Percentiles rank a stretch among this genome's conserved stretches.
phyloP scores from a whole-genome alignment of 2,329 filamentous ascomycete genomes.

The Aspergillus hiratsukae region DNA sequence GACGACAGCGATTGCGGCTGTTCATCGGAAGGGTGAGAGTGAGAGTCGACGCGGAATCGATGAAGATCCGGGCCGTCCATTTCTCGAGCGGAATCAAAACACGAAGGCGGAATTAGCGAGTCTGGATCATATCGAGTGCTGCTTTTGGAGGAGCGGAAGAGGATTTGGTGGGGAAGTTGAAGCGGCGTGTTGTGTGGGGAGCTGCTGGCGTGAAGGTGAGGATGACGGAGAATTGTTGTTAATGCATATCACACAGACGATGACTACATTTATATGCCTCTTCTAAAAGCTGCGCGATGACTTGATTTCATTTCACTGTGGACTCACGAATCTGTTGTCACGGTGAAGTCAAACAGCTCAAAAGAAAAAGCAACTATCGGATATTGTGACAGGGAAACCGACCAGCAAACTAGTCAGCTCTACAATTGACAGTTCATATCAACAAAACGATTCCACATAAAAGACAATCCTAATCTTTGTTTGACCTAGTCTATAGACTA shows the following conservation, averaged over 20 bases:
- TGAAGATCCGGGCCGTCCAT: constrained; percentile 26
- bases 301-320: background rate
- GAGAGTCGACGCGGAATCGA: constrained; percentile 15
- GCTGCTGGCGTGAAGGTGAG: background rate
- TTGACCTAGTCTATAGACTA: background rate
- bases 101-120: background rate
- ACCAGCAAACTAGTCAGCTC: background rate
- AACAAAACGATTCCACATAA: background rate
- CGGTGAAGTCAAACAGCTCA: background rate
- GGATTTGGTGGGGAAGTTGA: constrained; percentile 18
- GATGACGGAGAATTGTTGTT: background rate
- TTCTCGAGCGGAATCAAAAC: background rate
- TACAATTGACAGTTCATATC: background rate
- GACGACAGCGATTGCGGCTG: constrained; percentile 18
- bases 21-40: constrained; percentile 7
- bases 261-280: background rate
- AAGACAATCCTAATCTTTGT: background rate
- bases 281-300: background rate
- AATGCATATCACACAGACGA: background rate
- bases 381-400: background rate
- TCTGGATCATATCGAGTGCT: constrained; percentile 15
- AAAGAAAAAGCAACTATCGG: background rate
- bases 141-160: constrained; percentile 24
- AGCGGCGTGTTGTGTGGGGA: constrained; percentile 16
- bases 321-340: background rate